Base-by-base conservation (phyloP, 192 early-diverging fungal genomes). In the Backusella circina region DNA sequence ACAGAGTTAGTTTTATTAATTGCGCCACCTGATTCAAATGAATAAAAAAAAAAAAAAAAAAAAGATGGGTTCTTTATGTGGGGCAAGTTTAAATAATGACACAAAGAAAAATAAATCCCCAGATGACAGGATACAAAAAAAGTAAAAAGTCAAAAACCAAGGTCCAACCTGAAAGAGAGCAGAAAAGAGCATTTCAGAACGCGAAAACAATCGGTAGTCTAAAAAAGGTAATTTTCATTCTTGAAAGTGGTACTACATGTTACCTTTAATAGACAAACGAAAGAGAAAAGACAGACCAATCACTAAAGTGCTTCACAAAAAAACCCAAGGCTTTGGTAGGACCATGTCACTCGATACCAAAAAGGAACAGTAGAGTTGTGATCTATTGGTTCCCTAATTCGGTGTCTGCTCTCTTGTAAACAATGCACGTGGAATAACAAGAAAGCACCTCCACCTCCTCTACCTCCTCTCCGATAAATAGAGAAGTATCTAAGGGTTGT, bases 41-140 rank as follows among this genome's bases (percentile, higher is more conserved):
- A 13, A n/a, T n/a, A n/a, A n/a, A n/a, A n/a, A n/a, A n/a, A n/a
- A n/a, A n/a, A 12, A 44, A 13, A 12, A 8, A 26, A 57, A 26
- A 61, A 61, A 28, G 54, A 28, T 61, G 54, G 54, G 54, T 26
- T 61, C 54, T 61, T 61, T 26, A 9, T 23, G 54, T 61, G 54
- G 54, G 54, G 21, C 26, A 61, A 61, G 23, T 2, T 61, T 28
- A 61, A 61, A 61, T 28, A 28, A 61, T 61, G 23, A 13, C 12
- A 61, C 54, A 61, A 61, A 61, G 21, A 23, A 61, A 28, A 28
- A 9, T 2, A 61, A 61, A 30, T 28, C 26, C 44, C 18, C 54
- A 61, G 54, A 61, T 61, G 54, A 61, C 54, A 61, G 54, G 54
- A 28, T 61, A 61, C 54, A 61, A 61, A 61, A 57, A 61, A 61